These are phyloP conservation scores for Phragmites australis DNA, from an alignment of 176 grass and related monocot genomes.

Conservation along the genomic window DNA sequence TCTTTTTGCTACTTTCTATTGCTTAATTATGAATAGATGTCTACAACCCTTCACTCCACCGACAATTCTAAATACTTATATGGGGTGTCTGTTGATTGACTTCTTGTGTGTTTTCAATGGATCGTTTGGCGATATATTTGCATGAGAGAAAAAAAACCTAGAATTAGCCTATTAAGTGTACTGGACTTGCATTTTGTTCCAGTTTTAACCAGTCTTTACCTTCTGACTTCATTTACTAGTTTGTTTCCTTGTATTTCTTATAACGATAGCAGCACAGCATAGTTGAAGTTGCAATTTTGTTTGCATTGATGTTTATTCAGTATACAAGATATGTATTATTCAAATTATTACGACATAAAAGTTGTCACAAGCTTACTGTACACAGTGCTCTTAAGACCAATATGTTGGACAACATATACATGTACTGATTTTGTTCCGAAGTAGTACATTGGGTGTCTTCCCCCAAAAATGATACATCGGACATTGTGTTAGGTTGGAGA, in stretches of 20 bases:
- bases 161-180: neutral
- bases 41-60: neutral
- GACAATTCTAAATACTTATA: neutral
- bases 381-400: neutral
- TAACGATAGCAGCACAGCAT: neutral
- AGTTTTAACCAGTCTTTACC: neutral
- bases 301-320: neutral
- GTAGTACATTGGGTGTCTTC: neutral
- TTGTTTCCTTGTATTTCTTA: neutral
- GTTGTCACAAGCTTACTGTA: neutral
- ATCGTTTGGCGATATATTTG: constrained; percentile 15
- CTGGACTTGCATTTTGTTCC: constrained; percentile 9
- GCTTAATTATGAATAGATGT: constrained; percentile 1
- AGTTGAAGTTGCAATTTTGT: constrained; percentile 13
- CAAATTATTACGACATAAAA: neutral
- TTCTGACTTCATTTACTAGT: constrained; percentile 19
- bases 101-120: neutral
- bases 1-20: constrained; percentile 22
- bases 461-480: neutral
- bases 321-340: constrained; percentile 6
- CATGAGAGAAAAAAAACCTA: neutral
- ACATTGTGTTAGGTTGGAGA: neutral
- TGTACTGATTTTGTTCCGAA: neutral
- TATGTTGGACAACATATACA: neutral
- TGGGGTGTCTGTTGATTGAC: neutral